Percentiles rank a stretch among this genome's conserved stretches.
phyloP scores from a whole-genome alignment of 116 monocot species.

The Papilionanthe hybrid region DNA sequence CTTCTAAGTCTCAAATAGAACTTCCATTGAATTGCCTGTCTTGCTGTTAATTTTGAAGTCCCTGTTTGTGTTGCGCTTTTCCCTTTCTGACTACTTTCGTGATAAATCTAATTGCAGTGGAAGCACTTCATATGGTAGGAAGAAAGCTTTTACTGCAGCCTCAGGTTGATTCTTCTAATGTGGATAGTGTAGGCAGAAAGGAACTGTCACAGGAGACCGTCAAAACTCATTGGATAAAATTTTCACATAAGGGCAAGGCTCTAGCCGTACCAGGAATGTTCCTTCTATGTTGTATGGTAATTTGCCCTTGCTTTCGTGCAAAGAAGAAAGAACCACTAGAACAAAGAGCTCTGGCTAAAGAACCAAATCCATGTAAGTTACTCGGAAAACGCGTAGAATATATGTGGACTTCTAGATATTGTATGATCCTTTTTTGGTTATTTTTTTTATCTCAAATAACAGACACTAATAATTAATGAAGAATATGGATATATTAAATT shows the following conservation, averaged over 20 bases:
- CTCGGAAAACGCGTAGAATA: background rate
- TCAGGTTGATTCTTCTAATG: constrained; percentile 4
- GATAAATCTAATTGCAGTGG: constrained; percentile 11
- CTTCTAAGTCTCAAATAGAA: background rate
- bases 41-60: background rate
- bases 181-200: background rate
- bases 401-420: background rate
- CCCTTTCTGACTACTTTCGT: background rate
- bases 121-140: constrained; percentile 5
- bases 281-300: constrained; percentile 33
- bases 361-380: constrained; percentile 24
- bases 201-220: background rate
- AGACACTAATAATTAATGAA: background rate
- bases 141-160: constrained; percentile 21
- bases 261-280: constrained; percentile 30
- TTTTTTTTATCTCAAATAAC: background rate
- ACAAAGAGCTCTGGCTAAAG: constrained; percentile 20
- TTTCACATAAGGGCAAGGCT: constrained; percentile 2
- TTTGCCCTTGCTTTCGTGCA: constrained; percentile 47
- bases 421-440: background rate
- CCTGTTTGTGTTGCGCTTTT: background rate
- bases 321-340: constrained; percentile 34
- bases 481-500: background rate
- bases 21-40: background rate
- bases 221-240: background rate